A percentile compares a stretch with the other conserved stretches of the same genome.
Evolutionary conservation across 306 rosid species (phyloP).

Genomic region (Cucumis melo): DNA sequence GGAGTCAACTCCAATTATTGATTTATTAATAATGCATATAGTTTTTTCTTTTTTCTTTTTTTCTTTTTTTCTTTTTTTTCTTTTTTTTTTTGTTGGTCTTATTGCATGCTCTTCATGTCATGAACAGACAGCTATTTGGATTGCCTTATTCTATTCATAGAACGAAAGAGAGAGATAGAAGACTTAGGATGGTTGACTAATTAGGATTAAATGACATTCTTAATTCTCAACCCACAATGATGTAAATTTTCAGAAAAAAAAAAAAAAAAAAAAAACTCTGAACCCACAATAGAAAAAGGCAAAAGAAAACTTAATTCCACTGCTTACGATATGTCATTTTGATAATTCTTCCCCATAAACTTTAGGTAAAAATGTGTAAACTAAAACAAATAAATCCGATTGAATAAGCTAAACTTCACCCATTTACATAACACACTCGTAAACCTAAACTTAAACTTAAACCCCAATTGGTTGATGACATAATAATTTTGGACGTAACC

Average conservation of each 20-base stretch:
- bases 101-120: conserved; percentile 2
- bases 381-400: background rate
- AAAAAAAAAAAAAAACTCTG: too few species aligned
- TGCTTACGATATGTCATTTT: background rate
- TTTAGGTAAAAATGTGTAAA: background rate
- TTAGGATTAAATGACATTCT: background rate
- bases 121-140: conserved; percentile 5
- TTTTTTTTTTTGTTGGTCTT: background rate
- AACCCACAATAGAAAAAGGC: background rate
- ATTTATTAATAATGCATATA: background rate
- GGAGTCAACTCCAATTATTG: background rate
- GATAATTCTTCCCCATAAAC: background rate
- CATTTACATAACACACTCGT: too few species aligned
- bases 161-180: background rate
- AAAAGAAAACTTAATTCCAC: background rate
- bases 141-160: background rate
- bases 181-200: conserved; percentile 5
- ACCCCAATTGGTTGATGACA: too few species aligned
- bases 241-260: too few species aligned
- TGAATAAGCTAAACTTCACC: background rate
- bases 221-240: background rate
- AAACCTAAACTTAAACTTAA: too few species aligned
- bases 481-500: too few species aligned
- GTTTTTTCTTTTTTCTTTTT: background rate
- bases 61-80: background rate